Base-by-base conservation (phyloP, 1,139 yeast species). In the Diutina pseudorugosa region DNA sequence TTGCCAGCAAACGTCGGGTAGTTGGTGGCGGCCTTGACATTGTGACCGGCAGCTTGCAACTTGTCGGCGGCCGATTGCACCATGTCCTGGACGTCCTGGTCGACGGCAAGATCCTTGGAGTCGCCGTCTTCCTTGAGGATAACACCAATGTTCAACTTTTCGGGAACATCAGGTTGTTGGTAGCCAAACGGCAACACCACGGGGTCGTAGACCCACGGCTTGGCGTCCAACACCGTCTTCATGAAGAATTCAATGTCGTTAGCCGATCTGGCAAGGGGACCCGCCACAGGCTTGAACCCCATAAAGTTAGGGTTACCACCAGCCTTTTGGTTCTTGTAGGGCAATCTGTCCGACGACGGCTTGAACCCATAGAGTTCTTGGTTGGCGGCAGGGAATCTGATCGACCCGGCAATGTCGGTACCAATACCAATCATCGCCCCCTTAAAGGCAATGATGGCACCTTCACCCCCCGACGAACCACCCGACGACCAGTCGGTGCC, bases 381-480 rank as follows among this genome's bases (percentile, higher is more conserved):
- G 60, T 73, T 78, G 49, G 66, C 75, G 18, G 72, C 70, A 4
- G 73, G 73, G 41, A 77, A 67, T 41, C 84, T 69, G 45, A 79
- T 76, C 18, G 80, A 74, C 6, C 84, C 84, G 3, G 83, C 84
- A 54, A 80, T 80, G 57, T 79, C 84, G 41, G 62, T 59, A 1
- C 65, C 65, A 50, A 62, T 51, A 0, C 85, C 85, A 41, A 80
- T 57, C 9, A 71, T 62, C 0, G 81, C 68, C 5, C 76, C 83
- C 48, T 70, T 69, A 20, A 76, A 62, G 1, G 75, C 82, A 27
- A 79, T 61, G n/a, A 80, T 61, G 0, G 84, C 75, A 14, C 80
- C 84, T 61, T 80, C 86, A 50, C 87, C 87, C 8, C 85, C 84
- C 14, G 82, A 74, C 4, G 82, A 75, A 1, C 86, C 86, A 42